Base-by-base conservation (phyloP, 1,139 yeast genomes). In the Diutina mesorugosa region DNA sequence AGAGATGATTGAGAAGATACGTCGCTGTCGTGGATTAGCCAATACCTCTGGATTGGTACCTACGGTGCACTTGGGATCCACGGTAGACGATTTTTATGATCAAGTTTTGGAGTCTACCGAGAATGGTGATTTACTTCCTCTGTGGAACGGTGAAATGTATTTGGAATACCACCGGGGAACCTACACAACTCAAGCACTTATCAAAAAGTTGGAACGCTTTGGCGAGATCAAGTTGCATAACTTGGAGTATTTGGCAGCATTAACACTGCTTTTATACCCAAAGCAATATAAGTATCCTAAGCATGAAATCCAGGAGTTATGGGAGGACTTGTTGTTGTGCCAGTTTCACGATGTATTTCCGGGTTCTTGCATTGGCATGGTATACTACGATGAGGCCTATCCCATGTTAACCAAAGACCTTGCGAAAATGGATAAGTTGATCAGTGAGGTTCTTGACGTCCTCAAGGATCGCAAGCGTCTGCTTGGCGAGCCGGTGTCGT, bases 321-420 rank as follows among this genome's bases (percentile, higher is more conserved):
- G 98, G 98, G 95, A 90, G 69, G 85, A 88, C 67, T 81, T 91
- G 47, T 83, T 91, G 61, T 74, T 93, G 60, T 90, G 96, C 68
- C 98, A 93, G 68, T 93, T 93, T 73, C 99, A 93, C 68, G 98
- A 93, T 72, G 97, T 93, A 16, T 77, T 93, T 58, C 98, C 99
- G 6, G 99, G 99, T 2, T 86, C 96, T 30, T 89, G 96, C 70
- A 93, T 93, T 65, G 97, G 90, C 59, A 84, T 89, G 85, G 97
- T 93, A 28, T 93, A 93, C 69, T 81, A 81, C 59, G 90, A 90
- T 60, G 98, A 93, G 66, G 97, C 91, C n/a, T 80, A 84, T 65
- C 90, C 90, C 32, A 84, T 88, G 80, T 78, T 90, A 64, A 74
- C 73, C 4, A 72, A 76, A 29, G 85, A 85, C 29, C 74, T 86